Evolutionary conservation across 2,329 filamentous ascomycete species (phyloP).

Genomic region (Ascochyta pisi): DNA sequence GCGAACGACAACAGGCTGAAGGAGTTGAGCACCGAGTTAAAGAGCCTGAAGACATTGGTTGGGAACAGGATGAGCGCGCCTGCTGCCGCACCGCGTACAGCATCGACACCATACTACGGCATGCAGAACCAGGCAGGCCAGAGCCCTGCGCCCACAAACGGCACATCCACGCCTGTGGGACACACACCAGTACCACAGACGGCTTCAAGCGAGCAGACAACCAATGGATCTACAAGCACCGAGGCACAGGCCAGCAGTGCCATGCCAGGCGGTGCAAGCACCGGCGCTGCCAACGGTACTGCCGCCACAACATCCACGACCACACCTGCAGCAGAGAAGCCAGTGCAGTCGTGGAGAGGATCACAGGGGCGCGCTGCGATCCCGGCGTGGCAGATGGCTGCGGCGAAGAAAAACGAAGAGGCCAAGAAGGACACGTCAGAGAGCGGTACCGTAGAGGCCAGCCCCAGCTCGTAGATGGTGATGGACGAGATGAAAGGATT

Average conservation of each 20-base stretch:
- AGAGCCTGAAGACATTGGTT: constrained; percentile 89
- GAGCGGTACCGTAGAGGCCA: constrained; percentile 47
- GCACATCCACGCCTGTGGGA: constrained; percentile 35
- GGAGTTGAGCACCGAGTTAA: constrained; percentile 86
- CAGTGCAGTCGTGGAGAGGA: constrained; percentile 24
- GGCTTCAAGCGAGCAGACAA: constrained; percentile 27
- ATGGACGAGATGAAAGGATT: too few species aligned
- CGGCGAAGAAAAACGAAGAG: constrained; percentile 55
- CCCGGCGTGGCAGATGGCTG: constrained; percentile 62
- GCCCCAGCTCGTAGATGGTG: constrained; percentile 33
- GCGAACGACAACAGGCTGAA: constrained; percentile 79
- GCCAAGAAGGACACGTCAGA: constrained; percentile 53
- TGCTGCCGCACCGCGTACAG: constrained; percentile 34
- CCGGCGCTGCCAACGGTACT: constrained; percentile 17
- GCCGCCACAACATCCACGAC: constrained; percentile 11
- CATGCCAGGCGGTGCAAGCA: constrained; percentile 17
- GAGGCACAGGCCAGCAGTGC: constrained; percentile 32
- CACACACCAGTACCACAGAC: constrained; percentile 19
- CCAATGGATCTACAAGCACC: constrained; percentile 18
- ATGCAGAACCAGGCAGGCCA: constrained; percentile 19
- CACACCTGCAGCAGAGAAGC: constrained; percentile 38
- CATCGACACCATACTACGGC: constrained; percentile 36
- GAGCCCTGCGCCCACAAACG: constrained; percentile 28
- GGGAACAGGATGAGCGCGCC: constrained; percentile 62
- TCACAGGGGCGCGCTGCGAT: constrained; percentile 53